Evolutionary conservation across 371 early-diverging fungal genomes (phyloP).

Genomic region (Amoeboaphelidium protococcarum): DNA sequence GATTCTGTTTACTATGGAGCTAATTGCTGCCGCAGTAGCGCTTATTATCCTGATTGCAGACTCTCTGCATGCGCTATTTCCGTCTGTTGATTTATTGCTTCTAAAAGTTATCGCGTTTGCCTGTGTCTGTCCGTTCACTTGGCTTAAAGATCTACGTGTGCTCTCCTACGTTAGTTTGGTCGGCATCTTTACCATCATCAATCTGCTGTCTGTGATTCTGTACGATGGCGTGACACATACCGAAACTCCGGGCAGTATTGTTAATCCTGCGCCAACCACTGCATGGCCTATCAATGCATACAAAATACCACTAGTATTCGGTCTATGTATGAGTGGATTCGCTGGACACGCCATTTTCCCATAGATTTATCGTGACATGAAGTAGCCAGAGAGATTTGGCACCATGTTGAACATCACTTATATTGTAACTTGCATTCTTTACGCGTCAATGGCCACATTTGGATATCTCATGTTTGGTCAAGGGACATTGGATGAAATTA

Average conservation of each 20-base stretch:
- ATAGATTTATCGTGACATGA: slow-evolving; percentile 32
- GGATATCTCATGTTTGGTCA: slow-evolving; percentile 56
- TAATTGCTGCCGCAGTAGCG: slow-evolving; percentile 28
- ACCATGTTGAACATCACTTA: slow-evolving; percentile 25
- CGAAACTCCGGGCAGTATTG: slow-evolving; percentile 11
- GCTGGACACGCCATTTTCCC: slow-evolving; percentile 36
- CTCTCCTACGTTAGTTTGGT: slow-evolving; percentile 20
- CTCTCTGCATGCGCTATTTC: slow-evolving; percentile 17
- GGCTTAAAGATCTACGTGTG: slow-evolving; percentile 12
- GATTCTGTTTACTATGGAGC: slow-evolving; percentile 28
- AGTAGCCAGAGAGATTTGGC: slow-evolving; percentile 19
- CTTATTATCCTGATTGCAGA: slow-evolving; percentile 24
- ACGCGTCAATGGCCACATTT: slow-evolving; percentile 18
- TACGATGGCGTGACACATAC: slow-evolving; percentile 20
- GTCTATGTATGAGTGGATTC: slow-evolving; percentile 25
- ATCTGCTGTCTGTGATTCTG: slow-evolving; percentile 16
- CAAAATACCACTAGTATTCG: slow-evolving; percentile 16
- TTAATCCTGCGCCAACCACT: neutral
- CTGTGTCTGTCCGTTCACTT: slow-evolving; percentile 11
- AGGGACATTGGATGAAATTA: slow-evolving; percentile 32
- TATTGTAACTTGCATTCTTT: slow-evolving; percentile 14
- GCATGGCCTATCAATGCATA: neutral
- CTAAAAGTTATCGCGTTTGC: slow-evolving; percentile 7
- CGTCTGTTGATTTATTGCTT: slow-evolving; percentile 2
- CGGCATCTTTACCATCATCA: slow-evolving; percentile 19